phyloP scores from a whole-genome alignment of 495 filamentous ascomycete genomes.

The Daldinia vernicosa region DNA sequence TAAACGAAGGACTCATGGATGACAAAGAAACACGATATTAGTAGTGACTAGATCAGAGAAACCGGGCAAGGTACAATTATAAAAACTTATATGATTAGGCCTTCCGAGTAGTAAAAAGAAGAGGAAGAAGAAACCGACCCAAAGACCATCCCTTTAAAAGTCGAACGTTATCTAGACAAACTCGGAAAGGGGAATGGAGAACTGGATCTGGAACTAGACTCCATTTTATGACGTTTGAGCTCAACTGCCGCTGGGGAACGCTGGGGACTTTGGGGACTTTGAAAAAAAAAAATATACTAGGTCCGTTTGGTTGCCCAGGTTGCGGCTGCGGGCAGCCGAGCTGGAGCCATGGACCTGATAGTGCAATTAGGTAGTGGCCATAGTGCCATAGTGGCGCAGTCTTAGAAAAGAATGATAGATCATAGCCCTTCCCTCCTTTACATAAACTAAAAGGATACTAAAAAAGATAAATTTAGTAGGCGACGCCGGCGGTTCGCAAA shows the following conservation, averaged over 20 bases:
- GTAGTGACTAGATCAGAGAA: neutral
- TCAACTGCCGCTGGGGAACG: constrained; percentile 28
- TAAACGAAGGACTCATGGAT: constrained; percentile 28
- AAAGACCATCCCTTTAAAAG: constrained; percentile 1
- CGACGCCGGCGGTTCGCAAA: constrained; percentile 2
- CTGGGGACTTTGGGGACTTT: neutral
- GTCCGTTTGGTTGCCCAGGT: neutral
- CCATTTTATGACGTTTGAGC: constrained; percentile 39
- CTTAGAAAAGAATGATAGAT: constrained; percentile 2
- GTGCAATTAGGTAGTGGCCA: neutral
- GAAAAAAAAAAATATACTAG: neutral
- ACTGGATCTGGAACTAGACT: constrained; percentile 3
- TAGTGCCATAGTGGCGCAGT: constrained; percentile 31
- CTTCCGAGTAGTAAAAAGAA: constrained; percentile 11
- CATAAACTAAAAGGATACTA: neutral
- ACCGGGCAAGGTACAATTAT: constrained; percentile 8
- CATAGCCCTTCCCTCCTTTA: constrained; percentile 13
- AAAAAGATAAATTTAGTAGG: constrained; percentile 34
- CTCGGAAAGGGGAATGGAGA: constrained; percentile 14
- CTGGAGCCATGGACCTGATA: constrained; percentile 6
- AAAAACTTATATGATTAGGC: constrained; percentile 23
- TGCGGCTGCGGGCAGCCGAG: constrained; percentile 30
- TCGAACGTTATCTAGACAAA: constrained; percentile 7
- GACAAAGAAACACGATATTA: constrained; percentile 15
- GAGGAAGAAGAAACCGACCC: constrained; percentile 6